phyloP scores from a whole-genome alignment of 2,329 filamentous ascomycete genomes.

The Xylariaceae sp. region DNA sequence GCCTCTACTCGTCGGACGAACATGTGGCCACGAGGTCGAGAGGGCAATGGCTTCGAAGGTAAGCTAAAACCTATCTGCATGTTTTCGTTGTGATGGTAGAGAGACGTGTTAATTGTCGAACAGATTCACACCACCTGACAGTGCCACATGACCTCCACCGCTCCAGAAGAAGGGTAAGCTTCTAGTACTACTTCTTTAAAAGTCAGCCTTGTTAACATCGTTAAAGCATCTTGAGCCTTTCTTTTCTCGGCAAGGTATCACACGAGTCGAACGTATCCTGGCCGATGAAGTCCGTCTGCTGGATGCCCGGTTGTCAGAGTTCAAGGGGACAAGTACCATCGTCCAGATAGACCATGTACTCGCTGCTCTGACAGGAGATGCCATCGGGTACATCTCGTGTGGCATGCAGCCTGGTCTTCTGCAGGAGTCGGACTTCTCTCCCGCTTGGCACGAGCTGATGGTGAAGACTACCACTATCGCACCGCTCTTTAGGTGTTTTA shows the following conservation, averaged over 20 bases:
- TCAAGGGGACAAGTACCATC: not conserved
- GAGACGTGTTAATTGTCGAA: not conserved
- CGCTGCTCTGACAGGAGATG: conserved; percentile 13
- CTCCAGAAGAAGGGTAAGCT: conserved; percentile 6
- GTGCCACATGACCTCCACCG: conserved; percentile 18
- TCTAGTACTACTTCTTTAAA: not conserved
- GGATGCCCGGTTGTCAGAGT: not conserved
- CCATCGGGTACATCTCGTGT: conserved; percentile 9
- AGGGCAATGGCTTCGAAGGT: conserved; percentile 7
- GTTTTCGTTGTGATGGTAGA: not conserved
- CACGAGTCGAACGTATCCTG: conserved; percentile 1
- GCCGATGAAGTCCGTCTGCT: not conserved
- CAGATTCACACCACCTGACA: conserved; percentile 6
- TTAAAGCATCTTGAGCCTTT: conserved; percentile 4
- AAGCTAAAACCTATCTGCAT: not conserved
- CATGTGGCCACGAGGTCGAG: conserved; percentile 1
- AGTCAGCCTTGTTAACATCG: not conserved
- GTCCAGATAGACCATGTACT: conserved; percentile 14
- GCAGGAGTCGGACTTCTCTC: not conserved
- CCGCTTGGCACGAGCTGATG: conserved; percentile 1
- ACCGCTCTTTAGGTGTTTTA: conserved; percentile 2
- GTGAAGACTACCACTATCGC: not conserved
- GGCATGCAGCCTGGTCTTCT: conserved; percentile 4
- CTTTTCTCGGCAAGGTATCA: conserved; percentile 18
- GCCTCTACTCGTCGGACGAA: conserved; percentile 10